Percentiles rank a stretch among this genome's conserved stretches.
Conservation (phyloP, 805 yeast genomes). For the Brettanomyces nanus region DNA sequence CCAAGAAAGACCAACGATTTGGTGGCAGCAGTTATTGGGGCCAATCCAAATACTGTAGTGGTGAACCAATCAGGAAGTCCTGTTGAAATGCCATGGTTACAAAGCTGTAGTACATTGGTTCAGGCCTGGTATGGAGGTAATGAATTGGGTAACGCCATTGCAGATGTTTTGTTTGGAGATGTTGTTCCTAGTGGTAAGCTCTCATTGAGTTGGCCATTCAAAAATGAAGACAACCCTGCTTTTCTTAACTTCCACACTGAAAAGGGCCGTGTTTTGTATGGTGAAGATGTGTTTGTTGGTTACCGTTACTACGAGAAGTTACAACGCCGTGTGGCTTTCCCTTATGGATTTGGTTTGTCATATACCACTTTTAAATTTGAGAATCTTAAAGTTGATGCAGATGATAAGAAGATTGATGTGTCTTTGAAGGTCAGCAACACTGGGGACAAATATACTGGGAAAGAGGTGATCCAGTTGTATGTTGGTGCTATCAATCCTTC, state of each 20-base stretch:
- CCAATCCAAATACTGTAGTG: too few relatives aligned
- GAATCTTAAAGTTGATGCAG: slow-evolving; percentile 22
- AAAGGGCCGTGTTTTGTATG: too few relatives aligned
- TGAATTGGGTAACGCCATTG: too few relatives aligned
- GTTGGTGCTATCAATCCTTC: slow-evolving; percentile 25
- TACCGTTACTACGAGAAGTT: slow-evolving; percentile 52
- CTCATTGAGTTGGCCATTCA: too few relatives aligned
- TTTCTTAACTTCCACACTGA: too few relatives aligned
- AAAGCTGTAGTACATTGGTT: slow-evolving; percentile 33
- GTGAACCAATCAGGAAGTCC: too few relatives aligned
- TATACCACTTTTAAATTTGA: too few relatives aligned
- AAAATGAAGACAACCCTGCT: slow-evolving; percentile 51
- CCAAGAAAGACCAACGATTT: slow-evolving; percentile 42
- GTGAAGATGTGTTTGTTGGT: too few relatives aligned
- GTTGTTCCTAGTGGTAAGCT: too few relatives aligned
- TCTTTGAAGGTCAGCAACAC: slow-evolving; percentile 38
- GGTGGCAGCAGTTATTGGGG: slow-evolving; percentile 35
- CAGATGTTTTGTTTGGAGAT: too few relatives aligned
- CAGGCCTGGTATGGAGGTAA: slow-evolving; percentile 55
- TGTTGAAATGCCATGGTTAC: slow-evolving; percentile 47
- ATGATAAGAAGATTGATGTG: slow-evolving; percentile 18
- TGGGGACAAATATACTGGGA: slow-evolving; percentile 31
- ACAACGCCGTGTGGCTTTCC: slow-evolving; percentile 40
- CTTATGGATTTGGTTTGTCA: slow-evolving; percentile 58
- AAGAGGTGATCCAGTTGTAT: slow-evolving; percentile 49